Evolutionary conservation across 257 asterid species (phyloP).

Genomic region (Leonotis leonurus): DNA sequence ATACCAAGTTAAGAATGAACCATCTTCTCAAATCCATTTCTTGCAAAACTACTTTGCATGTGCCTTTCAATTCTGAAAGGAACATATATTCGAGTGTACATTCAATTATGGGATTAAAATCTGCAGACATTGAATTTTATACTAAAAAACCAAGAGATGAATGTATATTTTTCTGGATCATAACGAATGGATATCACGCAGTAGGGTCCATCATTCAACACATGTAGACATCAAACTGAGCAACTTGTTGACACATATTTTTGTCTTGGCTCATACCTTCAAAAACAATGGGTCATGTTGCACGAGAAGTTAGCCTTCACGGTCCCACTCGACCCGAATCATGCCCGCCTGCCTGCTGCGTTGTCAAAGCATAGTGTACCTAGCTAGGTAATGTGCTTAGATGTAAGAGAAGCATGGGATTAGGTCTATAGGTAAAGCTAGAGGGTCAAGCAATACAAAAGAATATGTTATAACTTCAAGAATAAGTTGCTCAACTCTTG

Average conservation of each 20-base stretch:
- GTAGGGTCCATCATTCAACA: constrained; percentile 18
- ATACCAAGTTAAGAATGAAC: not conserved
- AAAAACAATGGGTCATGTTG: constrained; percentile 20
- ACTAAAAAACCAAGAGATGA: not conserved
- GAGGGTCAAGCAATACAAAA: too few relatives aligned
- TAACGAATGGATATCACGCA: not conserved
- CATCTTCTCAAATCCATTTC: not conserved
- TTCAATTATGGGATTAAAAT: not conserved
- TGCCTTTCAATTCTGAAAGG: not conserved
- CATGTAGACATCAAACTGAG: constrained; percentile 12
- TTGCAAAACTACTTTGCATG: constrained; percentile 5
- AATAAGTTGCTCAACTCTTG: not conserved
- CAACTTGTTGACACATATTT: constrained; percentile 20
- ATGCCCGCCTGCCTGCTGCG: constrained; percentile 1
- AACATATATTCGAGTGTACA: not conserved
- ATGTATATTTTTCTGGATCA: constrained; percentile 1
- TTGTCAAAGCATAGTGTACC: too few relatives aligned
- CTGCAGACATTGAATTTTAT: not conserved
- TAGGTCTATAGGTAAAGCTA: too few relatives aligned
- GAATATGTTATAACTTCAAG: not conserved
- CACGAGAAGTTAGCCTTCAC: constrained; percentile 5
- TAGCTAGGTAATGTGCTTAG: too few relatives aligned
- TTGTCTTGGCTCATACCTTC: constrained; percentile 16
- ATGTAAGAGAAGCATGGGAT: too few relatives aligned
- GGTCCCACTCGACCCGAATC: constrained; percentile 21